Evolutionary conservation across 2,329 filamentous ascomycete genomes (phyloP).

Genomic region (Alternaria rosae): DNA sequence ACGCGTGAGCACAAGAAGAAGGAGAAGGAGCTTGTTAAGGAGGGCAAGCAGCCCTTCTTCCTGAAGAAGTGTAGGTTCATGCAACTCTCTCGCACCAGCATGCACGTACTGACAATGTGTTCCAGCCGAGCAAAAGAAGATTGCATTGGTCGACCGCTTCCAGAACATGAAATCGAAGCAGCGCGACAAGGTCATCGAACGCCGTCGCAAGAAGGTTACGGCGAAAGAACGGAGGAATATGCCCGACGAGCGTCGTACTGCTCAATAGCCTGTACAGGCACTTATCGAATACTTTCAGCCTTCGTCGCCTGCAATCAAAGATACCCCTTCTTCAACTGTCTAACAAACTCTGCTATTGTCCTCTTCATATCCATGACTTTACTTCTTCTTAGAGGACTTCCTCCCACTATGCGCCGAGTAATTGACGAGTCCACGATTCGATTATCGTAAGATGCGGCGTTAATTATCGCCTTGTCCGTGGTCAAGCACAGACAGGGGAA

Average conservation of each 20-base stretch:
- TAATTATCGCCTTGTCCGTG: neutral
- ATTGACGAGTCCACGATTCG: neutral
- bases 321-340: conserved; percentile 13
- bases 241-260: conserved; percentile 51
- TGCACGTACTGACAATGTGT: conserved; percentile 22
- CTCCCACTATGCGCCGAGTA: fast-evolving
- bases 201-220: conserved; percentile 87
- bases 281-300: neutral
- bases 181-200: conserved; percentile 83
- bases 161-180: conserved; percentile 84
- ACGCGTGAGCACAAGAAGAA: conserved; percentile 77
- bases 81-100: neutral
- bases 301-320: neutral
- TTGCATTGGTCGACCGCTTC: conserved; percentile 79
- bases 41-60: conserved; percentile 93
- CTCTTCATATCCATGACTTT: neutral
- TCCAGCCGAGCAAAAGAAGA: conserved; percentile 82
- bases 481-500: neutral
- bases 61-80: conserved; percentile 72
- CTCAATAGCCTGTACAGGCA: neutral
- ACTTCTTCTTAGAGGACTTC: neutral
- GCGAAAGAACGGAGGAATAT: conserved; percentile 78
- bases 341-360: neutral
- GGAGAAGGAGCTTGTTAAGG: conserved; percentile 83
- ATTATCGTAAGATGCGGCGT: neutral